These are phyloP conservation scores for Hypoxylon sp. DNA, from an alignment of 2,329 filamentous ascomycete species.

Conservation along the genomic window DNA sequence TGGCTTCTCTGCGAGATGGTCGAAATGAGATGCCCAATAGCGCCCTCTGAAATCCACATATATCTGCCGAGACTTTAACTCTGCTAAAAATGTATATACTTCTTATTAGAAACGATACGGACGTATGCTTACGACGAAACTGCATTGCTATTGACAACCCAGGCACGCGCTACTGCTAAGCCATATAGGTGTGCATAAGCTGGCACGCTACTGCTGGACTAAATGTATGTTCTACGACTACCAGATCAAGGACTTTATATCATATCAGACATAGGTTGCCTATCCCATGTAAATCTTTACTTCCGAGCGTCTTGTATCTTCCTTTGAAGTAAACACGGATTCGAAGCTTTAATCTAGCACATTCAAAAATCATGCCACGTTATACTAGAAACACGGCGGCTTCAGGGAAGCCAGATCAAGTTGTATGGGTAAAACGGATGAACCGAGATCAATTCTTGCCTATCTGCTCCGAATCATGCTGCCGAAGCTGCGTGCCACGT, in stretches of 20 bases:
- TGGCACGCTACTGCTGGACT: not conserved
- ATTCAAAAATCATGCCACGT: not conserved
- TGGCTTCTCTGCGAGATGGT: not conserved
- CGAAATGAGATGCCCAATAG: not conserved
- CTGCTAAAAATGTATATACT: not conserved
- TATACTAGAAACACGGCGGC: not conserved
- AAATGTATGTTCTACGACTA: not conserved
- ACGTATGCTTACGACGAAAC: not conserved
- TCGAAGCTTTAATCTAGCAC: not conserved
- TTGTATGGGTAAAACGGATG: slow-evolving; percentile 9
- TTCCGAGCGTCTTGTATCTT: not conserved
- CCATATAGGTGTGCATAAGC: not conserved
- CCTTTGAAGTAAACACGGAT: not conserved
- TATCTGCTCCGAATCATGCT: slow-evolving; percentile 20
- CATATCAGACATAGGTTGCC: not conserved
- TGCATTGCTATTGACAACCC: not conserved
- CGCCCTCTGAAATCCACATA: not conserved
- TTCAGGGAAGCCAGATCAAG: not conserved
- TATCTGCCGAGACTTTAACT: not conserved
- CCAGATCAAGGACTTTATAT: not conserved
- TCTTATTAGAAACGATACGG: not conserved
- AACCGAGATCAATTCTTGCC: slow-evolving; percentile 19
- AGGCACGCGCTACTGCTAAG: not conserved
- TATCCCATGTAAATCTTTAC: not conserved
- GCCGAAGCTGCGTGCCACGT: slow-evolving; percentile 30